Evolutionary conservation across 2,329 filamentous ascomycete genomes (phyloP).

Genomic region (Apiospora saccharicola): DNA sequence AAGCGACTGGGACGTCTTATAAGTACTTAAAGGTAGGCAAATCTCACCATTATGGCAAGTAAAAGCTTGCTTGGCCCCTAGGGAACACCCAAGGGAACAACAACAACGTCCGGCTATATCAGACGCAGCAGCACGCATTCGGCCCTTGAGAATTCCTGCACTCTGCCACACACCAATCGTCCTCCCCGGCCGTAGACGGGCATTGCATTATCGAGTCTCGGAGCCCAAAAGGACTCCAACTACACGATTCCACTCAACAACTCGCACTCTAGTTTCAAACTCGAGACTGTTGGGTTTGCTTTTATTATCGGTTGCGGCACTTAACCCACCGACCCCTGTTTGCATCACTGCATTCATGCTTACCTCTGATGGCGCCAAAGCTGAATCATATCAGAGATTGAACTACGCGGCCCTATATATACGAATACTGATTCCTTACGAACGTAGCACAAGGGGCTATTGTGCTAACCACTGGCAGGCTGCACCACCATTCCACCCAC

Average conservation of each 20-base stretch:
- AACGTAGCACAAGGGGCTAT: conserved; percentile 6
- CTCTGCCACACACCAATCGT: background rate
- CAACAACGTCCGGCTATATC: conserved; percentile 7
- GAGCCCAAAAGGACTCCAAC: background rate
- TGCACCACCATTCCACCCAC: background rate
- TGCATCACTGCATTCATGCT: conserved; percentile 8
- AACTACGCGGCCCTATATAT: background rate
- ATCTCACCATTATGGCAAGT: background rate
- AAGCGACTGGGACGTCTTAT: conserved; percentile 1
- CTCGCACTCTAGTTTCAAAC: background rate
- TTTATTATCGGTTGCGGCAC: conserved; percentile 9
- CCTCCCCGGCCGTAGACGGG: background rate
- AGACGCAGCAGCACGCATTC: conserved; percentile 9
- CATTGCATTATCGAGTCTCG: background rate
- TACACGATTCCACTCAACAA: background rate
- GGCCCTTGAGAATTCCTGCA: background rate
- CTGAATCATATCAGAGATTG: conserved; percentile 1
- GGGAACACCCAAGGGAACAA: background rate
- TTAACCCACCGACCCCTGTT: background rate
- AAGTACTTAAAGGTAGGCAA: conserved; percentile 12
- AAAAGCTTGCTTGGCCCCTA: background rate
- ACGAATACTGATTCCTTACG: conserved; percentile 2
- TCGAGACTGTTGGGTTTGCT: conserved; percentile 9
- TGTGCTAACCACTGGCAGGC: conserved; percentile 1
- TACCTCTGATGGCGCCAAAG: conserved; percentile 9